These are phyloP conservation scores for Vigna angularis DNA, from an alignment of 306 rosid genomes.

Conservation along the genomic window DNA sequence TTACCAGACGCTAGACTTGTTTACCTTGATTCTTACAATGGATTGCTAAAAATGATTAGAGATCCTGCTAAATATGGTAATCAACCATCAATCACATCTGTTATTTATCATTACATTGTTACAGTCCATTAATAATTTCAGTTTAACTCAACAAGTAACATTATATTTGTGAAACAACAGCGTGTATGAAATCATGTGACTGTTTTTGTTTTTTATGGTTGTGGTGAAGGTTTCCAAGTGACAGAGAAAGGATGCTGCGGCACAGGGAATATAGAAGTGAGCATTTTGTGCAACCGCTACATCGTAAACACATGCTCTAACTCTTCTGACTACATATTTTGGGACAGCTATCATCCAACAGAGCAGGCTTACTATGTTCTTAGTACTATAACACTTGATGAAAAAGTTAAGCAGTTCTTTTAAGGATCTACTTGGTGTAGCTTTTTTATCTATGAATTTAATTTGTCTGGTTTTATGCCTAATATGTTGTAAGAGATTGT, in stretches of 20 bases:
- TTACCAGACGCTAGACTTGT: slow-evolving; percentile 63
- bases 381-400: slow-evolving; percentile 44
- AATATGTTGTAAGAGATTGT: background rate
- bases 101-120: background rate
- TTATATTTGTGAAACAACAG: background rate
- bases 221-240: slow-evolving; percentile 64
- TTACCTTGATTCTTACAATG: slow-evolving; percentile 62
- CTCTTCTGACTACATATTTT: slow-evolving; percentile 60
- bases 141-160: background rate
- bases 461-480: background rate
- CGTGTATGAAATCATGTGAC: too few relatives aligned
- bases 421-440: slow-evolving; percentile 1
- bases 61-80: slow-evolving; percentile 66
- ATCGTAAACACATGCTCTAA: slow-evolving; percentile 52
- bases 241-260: slow-evolving; percentile 79
- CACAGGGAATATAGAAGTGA: slow-evolving; percentile 69
- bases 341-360: slow-evolving; percentile 88
- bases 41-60: slow-evolving; percentile 54
- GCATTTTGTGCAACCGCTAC: slow-evolving; percentile 61
- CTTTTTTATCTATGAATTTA: background rate
- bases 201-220: background rate
- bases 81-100: background rate
- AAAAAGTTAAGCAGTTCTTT: slow-evolving; percentile 56
- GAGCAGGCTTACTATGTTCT: slow-evolving; percentile 53
- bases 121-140: too few relatives aligned